Evolutionary conservation across 2,329 filamentous ascomycete genomes (phyloP), one percentile per base, ranked within the genome.

Genomic region (Rhynchosporium secalis): DNA sequence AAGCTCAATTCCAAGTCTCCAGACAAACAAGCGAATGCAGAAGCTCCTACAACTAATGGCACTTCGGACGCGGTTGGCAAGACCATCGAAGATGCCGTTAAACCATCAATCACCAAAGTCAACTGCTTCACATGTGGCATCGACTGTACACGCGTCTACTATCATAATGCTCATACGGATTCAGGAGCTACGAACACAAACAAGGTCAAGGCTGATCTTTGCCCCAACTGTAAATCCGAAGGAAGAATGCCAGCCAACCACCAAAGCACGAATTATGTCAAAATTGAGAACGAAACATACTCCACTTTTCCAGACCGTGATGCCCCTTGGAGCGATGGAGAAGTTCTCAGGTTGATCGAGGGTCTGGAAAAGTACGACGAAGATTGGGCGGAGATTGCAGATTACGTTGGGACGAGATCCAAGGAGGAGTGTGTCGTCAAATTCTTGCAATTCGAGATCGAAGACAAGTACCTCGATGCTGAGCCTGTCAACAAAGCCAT

Each of bases 341-440:
- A 99, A 77, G 85, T 91, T 13, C 81, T 99, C n/a, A 83, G 92
- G 56, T 83, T 99, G 43, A 83, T 99, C 6, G 95, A 99, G 76
- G 96, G 86, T 8, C 80, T 99, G 55, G 95, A 99, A 77, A 85
- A 89, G 70, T 96, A 94, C 71, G 94, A 98, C 68, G 94, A 98
- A 65, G 92, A 98, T 77, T 99, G 95, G 95, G 89, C 90, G 62
- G 86, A 91, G 71, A 93, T 99, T 68, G 88, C 96, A 1, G 92
- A 94, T 66, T 91, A 97, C 72, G 95, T 99, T 48, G 90, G 90
- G 55, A 96, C 92, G 2, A 88, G 94, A 64, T 96, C 92, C 1
- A 85, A 92, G 58, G 96, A 99, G 76, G 94, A 99, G 78, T 99
- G 95, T 75, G 94, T 98, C 15, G 83, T 98, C 70, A 95, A 97